A percentile compares a stretch with the other conserved stretches of the same genome.
These are phyloP conservation scores for Quercus engelmannii DNA, from an alignment of 306 rosid genomes.

Conservation along the genomic window DNA sequence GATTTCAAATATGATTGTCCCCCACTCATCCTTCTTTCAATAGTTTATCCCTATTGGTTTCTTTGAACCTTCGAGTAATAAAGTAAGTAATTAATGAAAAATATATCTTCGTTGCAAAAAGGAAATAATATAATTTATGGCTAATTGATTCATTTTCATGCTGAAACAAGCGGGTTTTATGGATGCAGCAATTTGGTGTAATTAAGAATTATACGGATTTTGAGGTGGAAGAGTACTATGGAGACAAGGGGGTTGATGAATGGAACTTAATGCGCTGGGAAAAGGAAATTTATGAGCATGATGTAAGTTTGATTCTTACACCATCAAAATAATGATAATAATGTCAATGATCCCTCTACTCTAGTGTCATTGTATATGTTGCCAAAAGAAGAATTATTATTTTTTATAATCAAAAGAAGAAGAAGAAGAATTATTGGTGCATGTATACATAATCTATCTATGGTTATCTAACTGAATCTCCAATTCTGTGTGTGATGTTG, in stretches of 20 bases:
- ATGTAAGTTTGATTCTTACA: slow-evolving; percentile 46
- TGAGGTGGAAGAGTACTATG: slow-evolving; percentile 69
- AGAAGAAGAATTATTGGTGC: no score
- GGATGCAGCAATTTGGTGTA: slow-evolving; percentile 66
- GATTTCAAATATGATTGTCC: no score
- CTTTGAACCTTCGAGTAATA: not conserved
- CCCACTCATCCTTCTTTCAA: no score
- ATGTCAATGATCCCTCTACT: not conserved
- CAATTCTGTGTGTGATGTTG: no score
- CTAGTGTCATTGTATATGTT: not conserved
- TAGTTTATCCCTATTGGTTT: not conserved
- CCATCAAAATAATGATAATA: slow-evolving; percentile 1
- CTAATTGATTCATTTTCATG: slow-evolving; percentile 5
- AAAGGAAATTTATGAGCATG: slow-evolving; percentile 51
- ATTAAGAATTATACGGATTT: slow-evolving; percentile 48
- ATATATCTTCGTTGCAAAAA: no score
- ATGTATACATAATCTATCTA: no score
- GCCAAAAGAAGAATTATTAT: no score
- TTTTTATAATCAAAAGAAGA: no score
- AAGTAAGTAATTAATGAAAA: no score
- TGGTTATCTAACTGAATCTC: no score
- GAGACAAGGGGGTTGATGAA: slow-evolving; percentile 78
- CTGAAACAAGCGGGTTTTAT: slow-evolving; percentile 21
- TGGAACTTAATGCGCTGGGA: slow-evolving; percentile 75
- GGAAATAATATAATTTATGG: not conserved